phyloP scores from a whole-genome alignment of 2,329 filamentous ascomycete genomes.

The Microsporum ferrugineum region DNA sequence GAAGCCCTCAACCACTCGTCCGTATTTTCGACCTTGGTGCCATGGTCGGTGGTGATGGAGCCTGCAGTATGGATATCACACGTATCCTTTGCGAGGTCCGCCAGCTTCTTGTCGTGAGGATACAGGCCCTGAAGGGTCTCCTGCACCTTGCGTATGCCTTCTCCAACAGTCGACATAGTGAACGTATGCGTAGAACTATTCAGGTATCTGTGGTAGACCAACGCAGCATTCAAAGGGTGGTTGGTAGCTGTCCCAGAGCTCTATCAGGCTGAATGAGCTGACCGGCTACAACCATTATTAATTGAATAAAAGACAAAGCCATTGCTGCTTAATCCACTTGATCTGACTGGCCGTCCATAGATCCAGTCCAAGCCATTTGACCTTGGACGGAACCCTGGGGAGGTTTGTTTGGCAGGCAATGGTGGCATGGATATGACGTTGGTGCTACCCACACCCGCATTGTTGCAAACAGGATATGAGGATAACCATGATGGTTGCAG shows the following conservation, averaged over 20 bases:
- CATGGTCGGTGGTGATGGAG: conserved; percentile 64
- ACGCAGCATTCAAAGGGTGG: neutral
- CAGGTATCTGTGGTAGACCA: neutral
- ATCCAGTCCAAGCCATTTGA: neutral
- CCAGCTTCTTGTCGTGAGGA: conserved; percentile 41
- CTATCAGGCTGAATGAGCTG: neutral
- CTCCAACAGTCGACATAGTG: neutral
- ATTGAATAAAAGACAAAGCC: neutral
- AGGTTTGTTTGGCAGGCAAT: neutral
- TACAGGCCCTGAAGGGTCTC: conserved; percentile 13
- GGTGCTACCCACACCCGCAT: neutral
- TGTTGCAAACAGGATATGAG: neutral
- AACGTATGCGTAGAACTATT: neutral
- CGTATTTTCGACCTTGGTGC: conserved; percentile 58
- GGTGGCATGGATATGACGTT: neutral
- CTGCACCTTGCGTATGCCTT: conserved; percentile 23
- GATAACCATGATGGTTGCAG: neutral
- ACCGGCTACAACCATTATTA: neutral
- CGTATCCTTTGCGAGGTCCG: conserved; percentile 49
- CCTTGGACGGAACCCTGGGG: neutral
- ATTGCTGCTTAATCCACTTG: neutral
- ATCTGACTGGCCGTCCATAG: neutral
- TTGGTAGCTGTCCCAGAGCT: neutral
- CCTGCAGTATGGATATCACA: conserved; percentile 48
- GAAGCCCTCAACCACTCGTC: conserved; percentile 66